phyloP scores from a whole-genome alignment of 208 protist species.

The Blastocrithidia nonstop region DNA sequence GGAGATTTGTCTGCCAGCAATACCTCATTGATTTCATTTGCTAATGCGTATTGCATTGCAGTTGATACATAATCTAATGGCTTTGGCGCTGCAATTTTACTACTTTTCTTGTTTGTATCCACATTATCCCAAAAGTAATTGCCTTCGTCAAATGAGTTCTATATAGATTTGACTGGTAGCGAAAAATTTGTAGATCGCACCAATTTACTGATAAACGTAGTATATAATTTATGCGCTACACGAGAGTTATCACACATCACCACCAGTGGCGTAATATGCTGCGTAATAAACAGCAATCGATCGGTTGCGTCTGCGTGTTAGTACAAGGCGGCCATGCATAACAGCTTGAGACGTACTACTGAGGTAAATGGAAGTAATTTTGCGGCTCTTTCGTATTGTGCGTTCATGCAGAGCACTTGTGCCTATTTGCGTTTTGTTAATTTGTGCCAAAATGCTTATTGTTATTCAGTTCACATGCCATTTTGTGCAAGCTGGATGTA shows the following conservation, averaged over 20 bases:
- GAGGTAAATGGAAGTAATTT: constrained; percentile 22
- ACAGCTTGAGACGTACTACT: constrained; percentile 28
- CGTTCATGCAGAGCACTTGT: constrained; percentile 39
- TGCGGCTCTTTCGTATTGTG: constrained; percentile 23
- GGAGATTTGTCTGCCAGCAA: constrained; percentile 15
- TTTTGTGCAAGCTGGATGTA: neutral
- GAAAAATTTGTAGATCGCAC: constrained; percentile 3
- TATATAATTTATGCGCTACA: constrained; percentile 15
- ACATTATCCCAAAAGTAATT: too few species aligned
- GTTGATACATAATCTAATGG: neutral
- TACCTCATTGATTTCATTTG: constrained; percentile 49
- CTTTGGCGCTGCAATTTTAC: neutral
- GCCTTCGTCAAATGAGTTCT: too few species aligned
- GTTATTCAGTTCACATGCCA: neutral
- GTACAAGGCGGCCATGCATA: constrained; percentile 36
- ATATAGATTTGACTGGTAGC: too few species aligned
- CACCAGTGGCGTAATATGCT: constrained; percentile 27
- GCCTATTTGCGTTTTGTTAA: constrained; percentile 25
- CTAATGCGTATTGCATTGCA: constrained; percentile 8
- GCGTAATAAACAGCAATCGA: constrained; percentile 20
- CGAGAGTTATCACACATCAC: constrained; percentile 13
- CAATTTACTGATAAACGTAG: constrained; percentile 5
- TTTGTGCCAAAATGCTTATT: neutral
- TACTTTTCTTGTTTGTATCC: too few species aligned
- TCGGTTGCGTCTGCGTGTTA: constrained; percentile 4